Percentiles rank a stretch among this genome's conserved stretches.
These are phyloP conservation scores for Fraxinus cuspidata DNA, from an alignment of 257 asterid genomes.

Conservation along the genomic window DNA sequence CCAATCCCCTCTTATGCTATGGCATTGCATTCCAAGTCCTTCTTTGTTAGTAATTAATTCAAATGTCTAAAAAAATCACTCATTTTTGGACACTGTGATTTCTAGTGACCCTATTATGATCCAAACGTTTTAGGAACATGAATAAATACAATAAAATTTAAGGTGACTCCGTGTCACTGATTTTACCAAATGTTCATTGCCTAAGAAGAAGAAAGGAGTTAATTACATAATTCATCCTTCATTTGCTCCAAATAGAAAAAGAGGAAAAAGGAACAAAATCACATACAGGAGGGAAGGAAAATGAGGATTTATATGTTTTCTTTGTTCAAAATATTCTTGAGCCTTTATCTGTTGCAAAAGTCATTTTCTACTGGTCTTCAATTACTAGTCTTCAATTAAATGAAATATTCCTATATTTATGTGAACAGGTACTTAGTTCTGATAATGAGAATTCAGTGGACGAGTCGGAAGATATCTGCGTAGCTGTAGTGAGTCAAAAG, in stretches of 20 bases:
- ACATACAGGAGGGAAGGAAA: neutral
- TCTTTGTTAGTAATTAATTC: neutral
- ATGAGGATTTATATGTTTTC: neutral
- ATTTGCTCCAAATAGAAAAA: neutral
- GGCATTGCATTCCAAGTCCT: neutral
- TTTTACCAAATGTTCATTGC: neutral
- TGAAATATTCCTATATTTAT: constrained; percentile 10
- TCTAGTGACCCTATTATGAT: neutral
- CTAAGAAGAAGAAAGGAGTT: neutral
- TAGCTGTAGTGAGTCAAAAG: constrained; percentile 22
- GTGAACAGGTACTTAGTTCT: constrained; percentile 35
- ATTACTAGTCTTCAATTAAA: neutral
- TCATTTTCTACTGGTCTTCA: neutral
- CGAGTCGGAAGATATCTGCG: constrained; percentile 9
- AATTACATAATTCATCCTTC: neutral
- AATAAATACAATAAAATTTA: neutral
- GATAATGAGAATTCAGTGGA: constrained; percentile 22
- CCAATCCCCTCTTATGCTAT: neutral
- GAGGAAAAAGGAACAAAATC: neutral
- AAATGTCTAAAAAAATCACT: neutral
- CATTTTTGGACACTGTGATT: neutral
- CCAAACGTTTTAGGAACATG: neutral
- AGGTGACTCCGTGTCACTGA: neutral
- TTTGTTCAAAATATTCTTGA: constrained; percentile 1
- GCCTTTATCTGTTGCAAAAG: neutral